Percentiles rank a stretch among this genome's conserved stretches.
phyloP scores from a whole-genome alignment of 2,329 filamentous ascomycete species.

The Neonectria punicea region DNA sequence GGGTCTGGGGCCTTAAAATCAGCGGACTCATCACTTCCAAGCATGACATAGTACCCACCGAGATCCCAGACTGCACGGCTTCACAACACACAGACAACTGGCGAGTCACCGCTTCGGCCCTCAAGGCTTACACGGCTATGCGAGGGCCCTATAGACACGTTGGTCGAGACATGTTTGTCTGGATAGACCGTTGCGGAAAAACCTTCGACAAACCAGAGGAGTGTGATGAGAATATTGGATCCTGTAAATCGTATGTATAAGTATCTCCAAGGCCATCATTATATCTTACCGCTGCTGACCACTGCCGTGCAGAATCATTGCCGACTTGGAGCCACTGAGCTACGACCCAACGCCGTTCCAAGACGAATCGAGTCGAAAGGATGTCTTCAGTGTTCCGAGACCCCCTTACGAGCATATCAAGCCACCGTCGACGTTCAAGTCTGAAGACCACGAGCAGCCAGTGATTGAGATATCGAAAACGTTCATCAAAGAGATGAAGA shows the following conservation, averaged over 20 bases:
- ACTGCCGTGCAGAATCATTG: constrained; percentile 7
- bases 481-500: background rate
- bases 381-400: constrained; percentile 20
- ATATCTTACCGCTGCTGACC: background rate
- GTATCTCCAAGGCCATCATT: background rate
- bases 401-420: constrained; percentile 24
- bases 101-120: constrained; percentile 39
- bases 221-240: background rate
- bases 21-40: constrained; percentile 13
- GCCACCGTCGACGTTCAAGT: background rate
- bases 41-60: constrained; percentile 3
- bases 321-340: constrained; percentile 11
- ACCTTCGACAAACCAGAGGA: constrained; percentile 8
- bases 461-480: background rate
- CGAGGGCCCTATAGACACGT: constrained; percentile 41
- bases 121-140: constrained; percentile 49
- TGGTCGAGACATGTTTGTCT: constrained; percentile 42
- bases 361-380: background rate
- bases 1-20: constrained; percentile 16
- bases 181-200: constrained; percentile 33
- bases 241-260: constrained; percentile 20
- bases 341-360: constrained; percentile 18
- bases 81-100: constrained; percentile 24
- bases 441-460: constrained; percentile 10
- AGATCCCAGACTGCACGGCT: constrained; percentile 13